Conservation (phyloP, 2,329 filamentous ascomycete species). For the Aspergillus luchuensis region DNA sequence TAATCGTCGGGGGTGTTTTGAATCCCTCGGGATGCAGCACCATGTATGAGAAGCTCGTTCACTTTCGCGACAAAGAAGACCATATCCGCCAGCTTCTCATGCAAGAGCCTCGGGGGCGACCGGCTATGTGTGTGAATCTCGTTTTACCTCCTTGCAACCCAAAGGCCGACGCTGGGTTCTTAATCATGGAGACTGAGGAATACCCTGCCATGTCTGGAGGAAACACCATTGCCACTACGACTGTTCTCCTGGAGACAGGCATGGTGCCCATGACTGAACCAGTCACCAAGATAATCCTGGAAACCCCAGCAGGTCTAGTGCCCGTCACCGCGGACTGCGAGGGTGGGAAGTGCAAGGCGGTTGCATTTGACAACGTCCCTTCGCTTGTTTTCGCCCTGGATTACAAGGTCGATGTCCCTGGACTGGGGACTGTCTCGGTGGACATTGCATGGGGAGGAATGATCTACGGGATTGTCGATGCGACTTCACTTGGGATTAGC, state of each 20-base stretch:
- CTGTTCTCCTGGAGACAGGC: conserved; percentile 51
- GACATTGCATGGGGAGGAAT: conserved; percentile 52
- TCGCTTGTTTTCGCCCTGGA: conserved; percentile 43
- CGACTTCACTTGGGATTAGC: conserved; percentile 33
- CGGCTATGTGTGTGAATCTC: conserved; percentile 44
- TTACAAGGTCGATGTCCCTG: conserved; percentile 42
- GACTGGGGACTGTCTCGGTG: conserved; percentile 42
- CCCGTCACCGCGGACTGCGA: conserved; percentile 45
- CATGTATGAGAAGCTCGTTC: conserved; percentile 52
- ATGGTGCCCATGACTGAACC: conserved; percentile 51
- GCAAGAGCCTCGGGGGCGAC: conserved; percentile 49
- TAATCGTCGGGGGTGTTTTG: conserved; percentile 51
- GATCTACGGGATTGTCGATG: conserved; percentile 49
- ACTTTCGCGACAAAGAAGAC: conserved; percentile 45
- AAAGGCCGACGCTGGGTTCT: conserved; percentile 48
- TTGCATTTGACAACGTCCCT: conserved; percentile 50
- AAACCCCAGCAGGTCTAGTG: conserved; percentile 50
- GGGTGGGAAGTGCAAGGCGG: conserved; percentile 45
- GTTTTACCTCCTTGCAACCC: conserved; percentile 48
- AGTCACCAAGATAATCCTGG: conserved; percentile 42
- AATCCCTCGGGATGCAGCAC: conserved; percentile 41
- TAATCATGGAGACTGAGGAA: conserved; percentile 51
- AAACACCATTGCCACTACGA: conserved; percentile 48
- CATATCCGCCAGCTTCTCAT: conserved; percentile 46
- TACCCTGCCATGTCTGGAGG: conserved; percentile 50